These are phyloP conservation scores for Paramecium primaurelia DNA, from an alignment of 73 alveolate genomes.

Conservation along the genomic window DNA sequence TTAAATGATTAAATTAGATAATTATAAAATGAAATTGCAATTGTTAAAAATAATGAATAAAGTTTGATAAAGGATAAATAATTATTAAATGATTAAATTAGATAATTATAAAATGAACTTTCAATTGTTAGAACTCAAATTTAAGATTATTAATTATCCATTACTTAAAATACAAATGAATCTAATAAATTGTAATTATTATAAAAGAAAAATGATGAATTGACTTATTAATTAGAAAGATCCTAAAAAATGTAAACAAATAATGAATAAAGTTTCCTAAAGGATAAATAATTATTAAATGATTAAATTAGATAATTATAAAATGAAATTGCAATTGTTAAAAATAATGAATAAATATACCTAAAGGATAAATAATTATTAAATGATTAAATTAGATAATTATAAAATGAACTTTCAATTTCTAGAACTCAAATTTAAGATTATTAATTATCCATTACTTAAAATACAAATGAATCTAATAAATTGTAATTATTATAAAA, in stretches of 20 bases:
- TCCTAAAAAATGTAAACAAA: too few species aligned
- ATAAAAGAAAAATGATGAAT: neutral
- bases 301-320: too few species aligned
- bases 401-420: neutral
- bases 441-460: neutral
- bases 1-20: too few species aligned
- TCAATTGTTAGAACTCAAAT: neutral
- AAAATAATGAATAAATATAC: too few species aligned
- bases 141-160: neutral
- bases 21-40: too few species aligned
- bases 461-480: neutral
- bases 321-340: neutral
- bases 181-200: neutral
- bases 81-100: too few species aligned
- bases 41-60: too few species aligned
- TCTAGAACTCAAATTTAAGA: neutral
- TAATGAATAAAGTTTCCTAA: too few species aligned
- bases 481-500: neutral
- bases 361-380: neutral
- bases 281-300: too few species aligned
- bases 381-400: too few species aligned
- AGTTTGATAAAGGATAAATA: too few species aligned
- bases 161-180: neutral
- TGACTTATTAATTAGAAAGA: too few species aligned
- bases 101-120: neutral